Conservation (phyloP, 2,329 filamentous ascomycete genomes). For the Apiospora sp. region DNA sequence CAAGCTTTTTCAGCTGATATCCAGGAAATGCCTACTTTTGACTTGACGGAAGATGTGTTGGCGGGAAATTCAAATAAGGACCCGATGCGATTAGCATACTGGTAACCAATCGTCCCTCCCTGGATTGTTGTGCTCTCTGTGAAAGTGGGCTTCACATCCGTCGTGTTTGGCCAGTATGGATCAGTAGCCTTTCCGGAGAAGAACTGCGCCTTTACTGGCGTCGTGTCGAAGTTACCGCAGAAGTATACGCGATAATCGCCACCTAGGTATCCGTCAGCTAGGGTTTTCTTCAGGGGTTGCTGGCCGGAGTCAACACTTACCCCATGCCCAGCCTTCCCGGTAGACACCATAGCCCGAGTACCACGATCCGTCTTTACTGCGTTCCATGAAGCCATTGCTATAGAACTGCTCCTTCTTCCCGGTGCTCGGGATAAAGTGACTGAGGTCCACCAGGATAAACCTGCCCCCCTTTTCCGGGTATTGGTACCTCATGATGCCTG, state of each 20-base stretch:
- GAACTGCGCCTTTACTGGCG: slow-evolving; percentile 43
- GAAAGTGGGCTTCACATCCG: slow-evolving; percentile 48
- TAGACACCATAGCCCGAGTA: slow-evolving; percentile 58
- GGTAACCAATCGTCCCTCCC: slow-evolving; percentile 57
- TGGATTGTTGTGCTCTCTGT: slow-evolving; percentile 62
- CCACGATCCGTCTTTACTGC: slow-evolving; percentile 45
- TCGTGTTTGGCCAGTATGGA: slow-evolving; percentile 44
- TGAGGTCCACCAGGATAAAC: slow-evolving; percentile 55
- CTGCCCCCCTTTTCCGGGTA: slow-evolving; percentile 52
- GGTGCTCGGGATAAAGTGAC: slow-evolving; percentile 55
- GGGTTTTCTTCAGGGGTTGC: neutral
- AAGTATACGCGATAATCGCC: slow-evolving; percentile 53
- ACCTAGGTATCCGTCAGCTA: slow-evolving; percentile 33
- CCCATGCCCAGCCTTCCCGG: slow-evolving; percentile 52
- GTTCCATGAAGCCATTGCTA: slow-evolving; percentile 48
- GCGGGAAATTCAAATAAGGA: slow-evolving; percentile 57
- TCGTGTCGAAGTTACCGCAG: slow-evolving; percentile 50
- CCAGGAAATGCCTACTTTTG: slow-evolving; percentile 59
- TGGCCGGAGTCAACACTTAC: slow-evolving; percentile 25
- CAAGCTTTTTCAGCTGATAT: slow-evolving; percentile 58
- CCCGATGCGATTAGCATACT: slow-evolving; percentile 58
- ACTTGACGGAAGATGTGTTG: slow-evolving; percentile 49
- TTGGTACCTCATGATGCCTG: slow-evolving; percentile 59
- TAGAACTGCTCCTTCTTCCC: slow-evolving; percentile 51
- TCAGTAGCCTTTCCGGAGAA: slow-evolving; percentile 58